These are phyloP conservation scores for Quercus lobata DNA, from an alignment of 331 rosid genomes.

Conservation along the genomic window DNA sequence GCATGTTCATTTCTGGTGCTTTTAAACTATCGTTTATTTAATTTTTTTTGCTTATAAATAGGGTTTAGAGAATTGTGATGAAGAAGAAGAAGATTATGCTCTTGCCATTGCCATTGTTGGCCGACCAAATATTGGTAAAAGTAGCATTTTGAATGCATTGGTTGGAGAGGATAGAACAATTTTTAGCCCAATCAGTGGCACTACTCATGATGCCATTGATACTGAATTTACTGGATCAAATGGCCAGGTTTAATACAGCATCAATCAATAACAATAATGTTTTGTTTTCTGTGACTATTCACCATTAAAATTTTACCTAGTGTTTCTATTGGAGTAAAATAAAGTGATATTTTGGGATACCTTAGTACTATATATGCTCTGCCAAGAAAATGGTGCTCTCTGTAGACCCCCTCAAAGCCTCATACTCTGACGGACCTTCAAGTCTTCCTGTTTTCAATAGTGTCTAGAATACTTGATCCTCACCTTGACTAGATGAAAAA, in stretches of 20 bases:
- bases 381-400: too few relatives aligned
- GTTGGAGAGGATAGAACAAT: constrained; percentile 92
- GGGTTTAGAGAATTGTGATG: constrained; percentile 40
- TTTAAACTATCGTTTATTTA: background rate
- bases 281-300: too few relatives aligned
- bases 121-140: constrained; percentile 98
- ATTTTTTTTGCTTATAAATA: constrained; percentile 26
- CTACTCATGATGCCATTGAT: constrained; percentile 97
- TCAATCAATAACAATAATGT: too few relatives aligned
- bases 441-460: too few relatives aligned
- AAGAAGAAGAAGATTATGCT: constrained; percentile 61
- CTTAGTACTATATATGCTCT: too few relatives aligned
- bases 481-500: too few relatives aligned
- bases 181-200: constrained; percentile 97
- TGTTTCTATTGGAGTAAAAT: too few relatives aligned
- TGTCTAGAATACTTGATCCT: too few relatives aligned
- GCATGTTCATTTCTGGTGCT: constrained; percentile 9
- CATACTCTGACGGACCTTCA: too few relatives aligned
- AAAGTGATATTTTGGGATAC: too few relatives aligned
- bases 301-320: too few relatives aligned
- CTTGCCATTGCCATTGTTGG: constrained; percentile 95
- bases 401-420: too few relatives aligned
- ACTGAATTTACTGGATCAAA: constrained; percentile 78
- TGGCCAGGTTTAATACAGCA: constrained; percentile 67
- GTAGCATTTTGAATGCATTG: constrained; percentile 95